Evolutionary conservation across 371 early-diverging fungal genomes (phyloP).

Genomic region (Thermomucor indicae-seudaticae): DNA sequence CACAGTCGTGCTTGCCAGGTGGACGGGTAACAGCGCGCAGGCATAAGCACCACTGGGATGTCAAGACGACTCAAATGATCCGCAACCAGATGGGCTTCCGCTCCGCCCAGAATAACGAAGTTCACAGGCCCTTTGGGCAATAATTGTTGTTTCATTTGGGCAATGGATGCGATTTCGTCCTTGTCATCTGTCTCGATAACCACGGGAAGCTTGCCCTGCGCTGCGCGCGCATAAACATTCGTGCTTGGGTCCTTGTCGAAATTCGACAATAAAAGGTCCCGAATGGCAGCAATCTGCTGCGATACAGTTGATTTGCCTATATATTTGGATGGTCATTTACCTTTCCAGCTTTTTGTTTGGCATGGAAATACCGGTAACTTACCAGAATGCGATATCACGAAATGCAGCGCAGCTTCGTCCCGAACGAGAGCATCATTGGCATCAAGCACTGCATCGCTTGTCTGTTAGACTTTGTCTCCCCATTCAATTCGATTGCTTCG

Average conservation of each 20-base stretch:
- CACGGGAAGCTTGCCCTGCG: constrained; percentile 63
- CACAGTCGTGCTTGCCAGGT: constrained; percentile 66
- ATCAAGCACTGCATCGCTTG: constrained; percentile 21
- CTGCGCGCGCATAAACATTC: constrained; percentile 46
- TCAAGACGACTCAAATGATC: constrained; percentile 46
- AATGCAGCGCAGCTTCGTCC: constrained; percentile 61
- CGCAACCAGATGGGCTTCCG: constrained; percentile 72
- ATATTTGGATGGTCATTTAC: no score
- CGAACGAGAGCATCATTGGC: constrained; percentile 46
- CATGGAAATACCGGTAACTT: neutral
- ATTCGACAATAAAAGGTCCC: constrained; percentile 35
- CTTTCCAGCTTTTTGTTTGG: neutral
- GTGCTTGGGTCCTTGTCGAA: constrained; percentile 14
- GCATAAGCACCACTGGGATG: constrained; percentile 63
- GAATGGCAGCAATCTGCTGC: constrained; percentile 62
- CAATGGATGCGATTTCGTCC: constrained; percentile 65
- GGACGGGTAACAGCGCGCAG: constrained; percentile 64
- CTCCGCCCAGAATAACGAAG: constrained; percentile 60
- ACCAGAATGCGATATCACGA: constrained; percentile 35
- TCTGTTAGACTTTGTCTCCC: neutral
- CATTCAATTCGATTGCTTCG: neutral
- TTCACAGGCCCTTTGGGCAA: constrained; percentile 18
- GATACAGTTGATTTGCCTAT: constrained; percentile 42
- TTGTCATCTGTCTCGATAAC: constrained; percentile 61
- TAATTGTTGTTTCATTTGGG: constrained; percentile 50